Evolutionary conservation across 192 early-diverging fungal species (phyloP), one percentile per base, ranked within the genome.

Genomic region (Gamsiella multidivaricata): DNA sequence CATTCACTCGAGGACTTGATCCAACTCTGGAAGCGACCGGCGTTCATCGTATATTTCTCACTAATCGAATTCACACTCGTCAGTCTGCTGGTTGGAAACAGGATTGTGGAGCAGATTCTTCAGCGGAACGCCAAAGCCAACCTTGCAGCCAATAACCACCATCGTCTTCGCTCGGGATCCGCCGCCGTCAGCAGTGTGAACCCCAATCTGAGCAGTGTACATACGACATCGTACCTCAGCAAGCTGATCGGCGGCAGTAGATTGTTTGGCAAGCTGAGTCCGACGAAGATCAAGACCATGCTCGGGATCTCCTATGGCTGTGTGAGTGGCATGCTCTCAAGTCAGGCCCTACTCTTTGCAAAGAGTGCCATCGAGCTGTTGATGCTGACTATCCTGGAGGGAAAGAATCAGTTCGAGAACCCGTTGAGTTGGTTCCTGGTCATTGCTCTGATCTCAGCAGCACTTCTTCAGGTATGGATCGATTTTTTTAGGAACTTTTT

Each of bases 361-460:
- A 94, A 94, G 61, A 91, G 89, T 49, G 92, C 91, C 3, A 85
- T 92, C 18, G 92, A 92, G 25, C 80, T 94, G 58, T 60, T 94
- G n/a, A 70, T 89, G 4, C 68, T 92, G 29, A 89, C 87, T 0
- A 61, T 89, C 17, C 41, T 83, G 20, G 52, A 78, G 17, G 82
- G 89, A 18, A 47, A 85, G 56, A 91, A 91, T 68, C 92, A 92
- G 59, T 86, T 94, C 47, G 85, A 87, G 28, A 84, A 87, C 59
- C 87, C 91, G 31, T 70, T 94, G 49, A 90, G 90, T 8, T 83
- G 90, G 84, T 83, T 92, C 32, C 81, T 94, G 22, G 87, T 91
- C 18, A 46, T 63, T 26, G 88, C 86, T 20, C 81, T 91, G 34
- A 69, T 88, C 9, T 29, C 84, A 28, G 83, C 86, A 18, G 80